Evolutionary conservation across 2,329 filamentous ascomycete genomes (phyloP).

Genomic region (Tolypocladium nubicola): DNA sequence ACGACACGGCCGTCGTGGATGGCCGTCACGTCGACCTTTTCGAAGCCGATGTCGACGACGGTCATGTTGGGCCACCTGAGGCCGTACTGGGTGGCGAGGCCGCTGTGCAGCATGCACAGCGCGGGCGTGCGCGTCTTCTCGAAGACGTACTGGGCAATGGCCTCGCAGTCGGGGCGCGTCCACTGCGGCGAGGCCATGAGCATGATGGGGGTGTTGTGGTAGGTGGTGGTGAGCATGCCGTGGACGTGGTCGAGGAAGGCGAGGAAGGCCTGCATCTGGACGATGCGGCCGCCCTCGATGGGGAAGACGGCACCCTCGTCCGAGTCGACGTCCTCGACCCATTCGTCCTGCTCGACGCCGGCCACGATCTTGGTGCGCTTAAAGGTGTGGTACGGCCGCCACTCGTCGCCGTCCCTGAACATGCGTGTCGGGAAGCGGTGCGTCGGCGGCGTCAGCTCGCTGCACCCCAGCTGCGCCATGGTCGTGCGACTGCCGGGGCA

Average conservation of each 20-base stretch:
- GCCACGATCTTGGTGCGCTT: constrained; percentile 45
- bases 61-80: constrained; percentile 66
- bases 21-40: constrained; percentile 88
- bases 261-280: constrained; percentile 87
- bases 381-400: constrained; percentile 66
- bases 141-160: constrained; percentile 87
- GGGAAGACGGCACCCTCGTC: constrained; percentile 87
- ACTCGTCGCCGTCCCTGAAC: constrained; percentile 79
- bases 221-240: constrained; percentile 76
- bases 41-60: constrained; percentile 81
- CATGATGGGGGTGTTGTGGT: constrained; percentile 92
- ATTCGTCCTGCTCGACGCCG: constrained; percentile 50
- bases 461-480: constrained; percentile 80
- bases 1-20: constrained; percentile 70
- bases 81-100: constrained; percentile 78
- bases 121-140: constrained; percentile 94
- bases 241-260: constrained; percentile 89
- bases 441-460: constrained; percentile 83
- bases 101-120: constrained; percentile 82
- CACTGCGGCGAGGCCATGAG: constrained; percentile 84
- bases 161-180: constrained; percentile 79
- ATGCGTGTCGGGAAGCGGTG: constrained; percentile 85
- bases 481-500: constrained; percentile 81
- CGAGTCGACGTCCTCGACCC: constrained; percentile 80
- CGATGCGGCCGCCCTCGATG: constrained; percentile 68